Evolutionary conservation across 2,329 filamentous ascomycete species (phyloP), one percentile per base, ranked within the genome.

Genomic region (Apiospora phragmitis): DNA sequence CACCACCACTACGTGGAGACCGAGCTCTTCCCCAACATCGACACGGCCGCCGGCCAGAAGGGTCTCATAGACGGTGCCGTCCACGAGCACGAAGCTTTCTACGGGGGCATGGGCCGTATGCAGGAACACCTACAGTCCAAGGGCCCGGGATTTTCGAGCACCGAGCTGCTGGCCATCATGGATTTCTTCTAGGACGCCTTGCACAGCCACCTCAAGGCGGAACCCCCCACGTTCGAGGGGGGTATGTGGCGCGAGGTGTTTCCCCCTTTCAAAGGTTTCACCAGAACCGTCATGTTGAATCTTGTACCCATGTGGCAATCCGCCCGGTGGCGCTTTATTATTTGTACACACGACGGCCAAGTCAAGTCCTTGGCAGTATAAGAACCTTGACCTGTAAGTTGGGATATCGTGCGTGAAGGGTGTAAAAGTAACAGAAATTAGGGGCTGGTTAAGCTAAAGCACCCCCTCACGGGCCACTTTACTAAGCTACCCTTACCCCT

Each of bases 221-320:
- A 77, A 51, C 74, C 76, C 3, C 65, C 69, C 0, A 65, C 67
- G 0, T 76, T 76, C 35, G 74, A 75, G n/a, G 70, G 51, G 5
- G 75, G 75, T 5, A 77, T 77, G 69, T 76, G 75, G 73, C 72
- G 75, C 21, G 75, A 69, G 1, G 75, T 75, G 1, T 76, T 76
- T 24, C 76, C 76, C 0, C 72, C 72, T 1, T 69, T 74, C 8
- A 68, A 72, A 41, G 70, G 72, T 0, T 12, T 69, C 1, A 71
- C 26, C 12, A 72, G 69, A 62, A 49, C n/a, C 41, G n/a, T 75
- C 55, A 62, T 76, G 65, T 26, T 51, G 24, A 51, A 12, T 4
- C 24, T 51, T 0, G 49, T 51, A 3, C 49, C 49, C 49, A 29
- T 55, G 49, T 55, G 49, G 49, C 49, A 55, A 0, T 55, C 24